These are phyloP conservation scores for Croton setiger DNA, from an alignment of 441 rosid genomes.

Conservation along the genomic window DNA sequence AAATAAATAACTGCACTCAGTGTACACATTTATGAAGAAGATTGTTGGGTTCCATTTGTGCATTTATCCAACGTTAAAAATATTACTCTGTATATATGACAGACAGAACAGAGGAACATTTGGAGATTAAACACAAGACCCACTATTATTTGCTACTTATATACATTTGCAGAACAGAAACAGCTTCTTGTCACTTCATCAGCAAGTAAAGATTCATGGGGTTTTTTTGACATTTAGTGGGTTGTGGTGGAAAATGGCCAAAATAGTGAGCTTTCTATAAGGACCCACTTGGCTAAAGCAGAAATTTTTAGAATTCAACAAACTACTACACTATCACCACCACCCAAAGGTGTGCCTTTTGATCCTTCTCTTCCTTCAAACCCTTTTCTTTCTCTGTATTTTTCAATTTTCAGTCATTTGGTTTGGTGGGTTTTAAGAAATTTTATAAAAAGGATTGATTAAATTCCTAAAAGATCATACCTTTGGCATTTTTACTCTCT, in stretches of 20 bases:
- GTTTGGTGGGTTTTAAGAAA: slow-evolving; percentile 18
- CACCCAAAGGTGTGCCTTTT: slow-evolving; percentile 12
- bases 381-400: slow-evolving; percentile 7
- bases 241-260: slow-evolving; percentile 30
- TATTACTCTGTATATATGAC: no score
- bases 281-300: slow-evolving; percentile 34
- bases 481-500: slow-evolving; percentile 13
- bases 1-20: no score
- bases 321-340: no score
- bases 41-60: no score
- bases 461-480: slow-evolving; percentile 13
- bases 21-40: no score
- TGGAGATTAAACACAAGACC: no score
- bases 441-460: slow-evolving; percentile 11
- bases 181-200: slow-evolving; percentile 17
- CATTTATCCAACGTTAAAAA: no score
- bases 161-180: no score
- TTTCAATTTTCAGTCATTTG: background rate
- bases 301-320: slow-evolving; percentile 22
- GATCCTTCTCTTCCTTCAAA: background rate
- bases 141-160: no score
- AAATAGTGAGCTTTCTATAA: slow-evolving; percentile 25
- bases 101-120: no score
- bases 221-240: slow-evolving; percentile 33
- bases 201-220: slow-evolving; percentile 18